Evolutionary conservation across 2,329 filamentous ascomycete genomes (phyloP), one percentile per base, ranked within the genome.

Genomic region (Cladosporium sp.): DNA sequence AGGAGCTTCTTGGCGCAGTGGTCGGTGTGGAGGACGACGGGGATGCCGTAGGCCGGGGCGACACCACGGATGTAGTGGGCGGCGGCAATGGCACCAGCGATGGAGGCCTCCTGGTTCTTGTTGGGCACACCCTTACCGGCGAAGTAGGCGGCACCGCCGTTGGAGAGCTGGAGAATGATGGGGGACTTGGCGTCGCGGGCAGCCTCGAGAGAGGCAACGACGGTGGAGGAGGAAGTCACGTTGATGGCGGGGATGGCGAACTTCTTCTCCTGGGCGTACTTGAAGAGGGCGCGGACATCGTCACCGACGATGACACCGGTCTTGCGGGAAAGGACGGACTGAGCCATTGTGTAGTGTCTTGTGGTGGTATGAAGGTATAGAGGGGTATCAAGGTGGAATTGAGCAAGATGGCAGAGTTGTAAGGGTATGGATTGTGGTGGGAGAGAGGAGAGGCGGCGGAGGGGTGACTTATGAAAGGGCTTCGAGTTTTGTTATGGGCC

Each of bases 1-100:
- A 97, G 85, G 55, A 97, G 89, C 85, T 97, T 97, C 87, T 97
- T 97, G 71, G 93, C 92, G 77, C 92, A 95, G 81, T 97, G 93
- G 74, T 98, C 93, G 70, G 92, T 95, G 83, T 96, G 91, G 56
- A 97, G 84, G 66, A 97, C 79, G 63, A 95, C 89, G 67, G 92
- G 92, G 61, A 97, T 77, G 64, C 86, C 89, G 76, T 98, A 98
- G 63, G 81, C 64, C 56, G 92, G 89, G 49, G 93, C 89, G 66
- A 97, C 77, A 62, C 87, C 78, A 69, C 91, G 89, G 77, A 96
- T 89, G 80, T 89, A 97, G 78, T 95, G 88, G 63, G 93, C 93
- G 64, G 82, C 91, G 59, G 93, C 91, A 61, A 97, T 75, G 70
- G 88, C 79, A 71, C 93, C 93, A 54, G 85, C 85, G 69, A 98